These are phyloP conservation scores for Solanum hybrid DNA, from an alignment of 305 asterid species.

Conservation along the genomic window DNA sequence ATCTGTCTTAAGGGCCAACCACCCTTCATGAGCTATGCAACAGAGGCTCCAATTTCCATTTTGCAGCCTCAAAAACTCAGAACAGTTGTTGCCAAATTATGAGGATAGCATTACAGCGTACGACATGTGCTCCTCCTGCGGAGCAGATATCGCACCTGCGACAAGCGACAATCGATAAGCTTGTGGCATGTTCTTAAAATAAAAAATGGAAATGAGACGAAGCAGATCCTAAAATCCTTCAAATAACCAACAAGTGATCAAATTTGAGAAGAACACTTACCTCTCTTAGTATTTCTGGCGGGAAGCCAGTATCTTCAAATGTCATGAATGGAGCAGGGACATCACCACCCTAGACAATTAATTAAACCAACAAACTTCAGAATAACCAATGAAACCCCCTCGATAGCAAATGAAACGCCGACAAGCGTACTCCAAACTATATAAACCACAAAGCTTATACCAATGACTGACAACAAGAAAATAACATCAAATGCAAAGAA, in stretches of 20 bases:
- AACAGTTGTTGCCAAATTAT: conserved; percentile 66
- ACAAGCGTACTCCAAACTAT: not conserved
- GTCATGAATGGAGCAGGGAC: conserved; percentile 93
- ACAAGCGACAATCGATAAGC: conserved; percentile 82
- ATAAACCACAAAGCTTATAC: not conserved
- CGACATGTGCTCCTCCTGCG: conserved; percentile 99
- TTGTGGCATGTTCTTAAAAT: conserved; percentile 26
- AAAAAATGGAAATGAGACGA: conserved; percentile 11
- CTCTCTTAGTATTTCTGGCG: conserved; percentile 83
- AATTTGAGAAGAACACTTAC: conserved; percentile 37
- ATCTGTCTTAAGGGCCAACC: conserved; percentile 63
- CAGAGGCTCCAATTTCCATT: conserved; percentile 91
- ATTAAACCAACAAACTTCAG: conserved; percentile 3
- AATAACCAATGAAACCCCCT: not conserved
- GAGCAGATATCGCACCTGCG: conserved; percentile 99
- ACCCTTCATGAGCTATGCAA: conserved; percentile 72
- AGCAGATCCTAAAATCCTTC: conserved; percentile 2
- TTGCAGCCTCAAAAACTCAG: conserved; percentile 95
- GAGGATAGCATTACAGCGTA: conserved; percentile 98
- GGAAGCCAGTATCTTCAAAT: conserved; percentile 84
- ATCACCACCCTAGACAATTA: conserved; percentile 63
- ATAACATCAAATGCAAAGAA: not conserved
- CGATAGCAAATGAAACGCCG: not conserved
- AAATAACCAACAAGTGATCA: conserved; percentile 5
- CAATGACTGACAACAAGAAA: not conserved